Conservation (phyloP, 495 filamentous ascomycete species). For the Aspergillus funiculosus region DNA sequence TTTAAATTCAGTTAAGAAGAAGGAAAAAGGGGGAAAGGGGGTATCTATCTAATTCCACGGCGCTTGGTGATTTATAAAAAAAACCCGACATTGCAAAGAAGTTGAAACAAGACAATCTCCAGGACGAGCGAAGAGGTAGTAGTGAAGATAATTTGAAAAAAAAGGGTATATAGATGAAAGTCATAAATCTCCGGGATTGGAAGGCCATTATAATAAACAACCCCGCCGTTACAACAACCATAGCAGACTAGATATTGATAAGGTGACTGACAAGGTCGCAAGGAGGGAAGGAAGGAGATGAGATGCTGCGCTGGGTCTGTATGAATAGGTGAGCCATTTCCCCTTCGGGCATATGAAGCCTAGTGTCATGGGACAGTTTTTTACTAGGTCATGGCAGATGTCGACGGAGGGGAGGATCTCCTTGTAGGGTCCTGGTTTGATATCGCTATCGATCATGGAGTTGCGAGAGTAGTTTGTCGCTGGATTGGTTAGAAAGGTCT, state of each 20-base stretch:
- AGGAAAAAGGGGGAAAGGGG: background rate
- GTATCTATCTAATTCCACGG: constrained; percentile 2
- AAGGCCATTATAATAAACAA: too few relatives aligned
- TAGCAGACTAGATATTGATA: background rate
- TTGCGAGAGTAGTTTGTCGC: constrained; percentile 56
- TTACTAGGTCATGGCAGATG: constrained; percentile 76
- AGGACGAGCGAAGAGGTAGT: background rate
- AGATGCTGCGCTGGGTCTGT: constrained; percentile 39
- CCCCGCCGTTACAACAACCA: constrained; percentile 3
- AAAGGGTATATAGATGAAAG: constrained; percentile 2
- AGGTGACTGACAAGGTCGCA: background rate
- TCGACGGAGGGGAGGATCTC: constrained; percentile 83
- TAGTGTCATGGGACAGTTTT: constrained; percentile 74
- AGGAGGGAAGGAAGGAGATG: background rate
- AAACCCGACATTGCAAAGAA: constrained; percentile 1
- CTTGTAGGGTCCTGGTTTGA: constrained; percentile 86
- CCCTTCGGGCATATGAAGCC: constrained; percentile 70
- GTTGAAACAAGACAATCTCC: background rate
- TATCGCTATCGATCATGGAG: constrained; percentile 57
- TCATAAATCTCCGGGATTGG: background rate
- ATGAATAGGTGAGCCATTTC: constrained; percentile 56
- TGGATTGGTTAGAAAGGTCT: constrained; percentile 26
- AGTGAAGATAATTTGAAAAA: background rate
- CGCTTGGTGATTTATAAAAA: constrained; percentile 1
- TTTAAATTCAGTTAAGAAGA: background rate